Percentiles rank a stretch among this genome's conserved stretches.
Evolutionary conservation across 1,284 basidiomycete species (phyloP).

Genomic region (Hypsizygus ulmarius): DNA sequence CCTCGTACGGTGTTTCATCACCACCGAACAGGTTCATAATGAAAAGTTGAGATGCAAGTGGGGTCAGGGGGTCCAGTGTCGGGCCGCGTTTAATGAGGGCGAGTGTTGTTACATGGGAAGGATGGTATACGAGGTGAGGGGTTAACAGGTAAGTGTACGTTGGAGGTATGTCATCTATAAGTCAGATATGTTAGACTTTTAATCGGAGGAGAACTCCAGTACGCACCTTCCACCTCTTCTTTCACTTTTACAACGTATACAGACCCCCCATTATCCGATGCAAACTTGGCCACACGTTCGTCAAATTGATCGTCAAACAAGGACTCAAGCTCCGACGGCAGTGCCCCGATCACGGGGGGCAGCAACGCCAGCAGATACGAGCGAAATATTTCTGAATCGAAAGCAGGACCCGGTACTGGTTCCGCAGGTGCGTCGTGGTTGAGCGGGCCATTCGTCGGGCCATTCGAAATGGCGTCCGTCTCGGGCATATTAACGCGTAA

Average conservation of each 20-base stretch:
- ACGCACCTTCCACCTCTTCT: slow-evolving; percentile 67
- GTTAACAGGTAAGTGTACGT: slow-evolving; percentile 71
- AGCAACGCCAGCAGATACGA: slow-evolving; percentile 69
- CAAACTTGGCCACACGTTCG: slow-evolving; percentile 71
- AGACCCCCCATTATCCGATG: slow-evolving; percentile 66
- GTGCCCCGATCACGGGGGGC: slow-evolving; percentile 72
- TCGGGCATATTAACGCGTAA: slow-evolving; percentile 17
- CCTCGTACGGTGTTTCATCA: slow-evolving; percentile 92
- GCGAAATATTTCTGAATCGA: slow-evolving; percentile 63
- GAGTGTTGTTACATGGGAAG: slow-evolving; percentile 81
- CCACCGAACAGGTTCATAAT: slow-evolving; percentile 92
- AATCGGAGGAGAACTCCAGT: neutral
- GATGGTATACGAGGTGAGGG: slow-evolving; percentile 75
- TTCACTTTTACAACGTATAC: slow-evolving; percentile 78
- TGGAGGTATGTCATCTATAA: slow-evolving; percentile 59
- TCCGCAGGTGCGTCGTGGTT: slow-evolving; percentile 20
- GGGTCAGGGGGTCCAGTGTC: slow-evolving; percentile 74
- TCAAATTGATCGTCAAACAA: slow-evolving; percentile 75
- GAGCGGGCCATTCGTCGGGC: slow-evolving; percentile 17
- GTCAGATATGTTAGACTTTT: slow-evolving; percentile 2
- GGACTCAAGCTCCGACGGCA: slow-evolving; percentile 58
- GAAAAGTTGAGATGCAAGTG: slow-evolving; percentile 86
- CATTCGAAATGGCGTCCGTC: slow-evolving; percentile 17
- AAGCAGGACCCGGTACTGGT: slow-evolving; percentile 25
- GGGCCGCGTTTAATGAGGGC: slow-evolving; percentile 93